Percentiles rank a stretch among this genome's conserved stretches.
Conservation (phyloP, 176 grass and related monocot genomes). For the Triticum urartu region DNA sequence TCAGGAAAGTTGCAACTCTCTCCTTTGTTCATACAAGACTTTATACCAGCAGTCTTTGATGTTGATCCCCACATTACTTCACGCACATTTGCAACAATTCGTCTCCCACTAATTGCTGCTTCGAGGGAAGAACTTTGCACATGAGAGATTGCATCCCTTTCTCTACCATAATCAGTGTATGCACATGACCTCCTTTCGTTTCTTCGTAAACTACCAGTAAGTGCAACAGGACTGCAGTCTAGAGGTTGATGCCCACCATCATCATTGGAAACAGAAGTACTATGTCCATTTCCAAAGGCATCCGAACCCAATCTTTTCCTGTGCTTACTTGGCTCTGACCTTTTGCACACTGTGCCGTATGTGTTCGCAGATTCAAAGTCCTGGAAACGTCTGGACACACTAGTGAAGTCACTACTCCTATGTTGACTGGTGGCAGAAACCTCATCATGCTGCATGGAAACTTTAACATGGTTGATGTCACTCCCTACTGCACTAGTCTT, state of each 20-base stretch:
- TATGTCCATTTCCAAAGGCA: slow-evolving; percentile 52
- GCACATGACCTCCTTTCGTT: slow-evolving; percentile 39
- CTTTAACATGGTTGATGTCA: slow-evolving; percentile 25
- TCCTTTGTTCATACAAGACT: slow-evolving; percentile 72
- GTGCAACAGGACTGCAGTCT: slow-evolving; percentile 44
- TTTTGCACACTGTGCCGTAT: slow-evolving; percentile 63
- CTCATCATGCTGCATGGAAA: slow-evolving; percentile 36
- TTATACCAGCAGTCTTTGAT: slow-evolving; percentile 65
- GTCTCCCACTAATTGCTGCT: slow-evolving; percentile 79
- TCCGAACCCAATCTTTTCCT: slow-evolving; percentile 55
- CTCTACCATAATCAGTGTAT: slow-evolving; percentile 24
- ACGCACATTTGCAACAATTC: slow-evolving; percentile 28
- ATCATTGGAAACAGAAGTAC: slow-evolving; percentile 60
- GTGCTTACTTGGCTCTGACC: slow-evolving; percentile 52
- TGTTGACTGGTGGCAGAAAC: slow-evolving; percentile 42
- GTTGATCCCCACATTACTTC: slow-evolving; percentile 48
- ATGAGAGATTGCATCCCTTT: slow-evolving; percentile 33
- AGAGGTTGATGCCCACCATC: slow-evolving; percentile 52
- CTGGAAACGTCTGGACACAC: slow-evolving; percentile 30
- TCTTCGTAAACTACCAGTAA: slow-evolving; percentile 49
- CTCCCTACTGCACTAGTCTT: slow-evolving; percentile 27
- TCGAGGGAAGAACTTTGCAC: slow-evolving; percentile 52
- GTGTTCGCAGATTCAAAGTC: slow-evolving; percentile 45
- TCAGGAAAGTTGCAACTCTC: slow-evolving; percentile 20
- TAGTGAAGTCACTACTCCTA: slow-evolving; percentile 20